Evolutionary conservation across 306 rosid species (phyloP).

Genomic region (Cicer yamashitae): DNA sequence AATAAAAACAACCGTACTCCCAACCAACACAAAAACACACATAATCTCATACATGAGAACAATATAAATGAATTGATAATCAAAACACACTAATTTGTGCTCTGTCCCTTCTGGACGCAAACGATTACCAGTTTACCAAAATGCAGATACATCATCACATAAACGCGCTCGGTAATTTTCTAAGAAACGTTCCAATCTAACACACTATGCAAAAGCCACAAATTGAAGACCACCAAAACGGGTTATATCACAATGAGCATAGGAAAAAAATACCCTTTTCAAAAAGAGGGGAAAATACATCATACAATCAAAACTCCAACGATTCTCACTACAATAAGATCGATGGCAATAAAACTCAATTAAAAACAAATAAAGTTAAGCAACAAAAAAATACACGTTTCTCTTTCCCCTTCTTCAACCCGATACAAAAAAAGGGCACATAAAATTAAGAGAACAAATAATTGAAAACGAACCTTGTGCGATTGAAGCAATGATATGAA

Average conservation of each 20-base stretch:
- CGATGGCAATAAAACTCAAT: slow-evolving; percentile 40
- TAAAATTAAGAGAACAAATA: slow-evolving; percentile 31
- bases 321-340: slow-evolving; percentile 41
- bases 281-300: slow-evolving; percentile 10
- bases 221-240: slow-evolving; percentile 47
- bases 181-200: slow-evolving; percentile 48
- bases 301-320: slow-evolving; percentile 23
- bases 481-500: slow-evolving; percentile 49
- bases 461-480: slow-evolving; percentile 47
- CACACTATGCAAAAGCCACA: slow-evolving; percentile 53
- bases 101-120: background rate
- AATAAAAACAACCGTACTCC: slow-evolving; percentile 38
- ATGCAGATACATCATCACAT: slow-evolving; percentile 41
- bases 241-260: slow-evolving; percentile 46
- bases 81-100: slow-evolving; percentile 33
- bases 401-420: background rate
- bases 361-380: background rate
- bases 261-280: slow-evolving; percentile 11
- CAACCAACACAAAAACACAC: background rate
- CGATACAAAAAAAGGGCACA: slow-evolving; percentile 22
- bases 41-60: slow-evolving; percentile 19
- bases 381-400: background rate
- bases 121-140: slow-evolving; percentile 36
- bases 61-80: slow-evolving; percentile 33
- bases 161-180: slow-evolving; percentile 14